A percentile compares a stretch with the other conserved stretches of the same genome.
These are phyloP conservation scores for Saccharomycopsis capsularis DNA, from an alignment of 805 yeast species.

Conservation along the genomic window DNA sequence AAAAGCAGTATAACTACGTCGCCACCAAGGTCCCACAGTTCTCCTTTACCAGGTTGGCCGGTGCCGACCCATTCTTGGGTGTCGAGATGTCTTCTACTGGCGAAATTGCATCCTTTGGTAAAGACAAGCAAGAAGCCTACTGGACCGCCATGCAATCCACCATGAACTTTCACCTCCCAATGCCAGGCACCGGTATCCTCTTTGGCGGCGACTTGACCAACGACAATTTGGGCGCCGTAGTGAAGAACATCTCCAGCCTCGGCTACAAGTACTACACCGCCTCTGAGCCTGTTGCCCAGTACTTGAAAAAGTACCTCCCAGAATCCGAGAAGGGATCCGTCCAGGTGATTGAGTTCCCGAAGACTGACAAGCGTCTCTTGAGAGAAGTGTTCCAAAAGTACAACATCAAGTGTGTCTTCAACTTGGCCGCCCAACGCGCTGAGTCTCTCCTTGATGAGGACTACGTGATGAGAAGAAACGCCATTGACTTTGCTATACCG, in stretches of 20 bases:
- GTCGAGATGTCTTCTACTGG: slow-evolving; percentile 99
- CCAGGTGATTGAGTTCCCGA: slow-evolving; percentile 77
- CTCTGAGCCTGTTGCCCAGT: slow-evolving; percentile 60
- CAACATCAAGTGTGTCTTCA: slow-evolving; percentile 82
- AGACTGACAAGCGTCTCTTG: slow-evolving; percentile 84
- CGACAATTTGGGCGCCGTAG: slow-evolving; percentile 67
- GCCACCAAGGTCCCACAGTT: slow-evolving; percentile 98
- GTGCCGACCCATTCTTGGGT: slow-evolving; percentile 98
- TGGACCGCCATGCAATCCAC: slow-evolving; percentile 97
- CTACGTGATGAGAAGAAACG: slow-evolving; percentile 97
- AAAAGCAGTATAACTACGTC: slow-evolving; percentile 65
- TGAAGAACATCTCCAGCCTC: slow-evolving; percentile 55
- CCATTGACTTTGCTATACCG: slow-evolving; percentile 96
- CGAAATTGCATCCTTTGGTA: slow-evolving; percentile 96
- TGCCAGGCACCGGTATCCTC: slow-evolving; percentile 81
- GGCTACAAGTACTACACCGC: slow-evolving; percentile 83
- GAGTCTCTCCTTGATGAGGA: slow-evolving; percentile 79
- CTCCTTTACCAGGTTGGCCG: slow-evolving; percentile 96
- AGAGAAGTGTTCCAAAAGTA: slow-evolving; percentile 89
- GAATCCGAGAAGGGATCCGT: slow-evolving; percentile 32
- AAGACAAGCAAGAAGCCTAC: slow-evolving; percentile 79
- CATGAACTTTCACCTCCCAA: slow-evolving; percentile 93
- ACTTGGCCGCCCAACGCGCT: slow-evolving; percentile 87
- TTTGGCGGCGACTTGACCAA: slow-evolving; percentile 89
- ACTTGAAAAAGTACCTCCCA: slow-evolving; percentile 45